Percentiles rank a stretch among this genome's conserved stretches.
These are phyloP conservation scores for Hypoxylon crocopeplum DNA, from an alignment of 495 filamentous ascomycete species.

Conservation along the genomic window DNA sequence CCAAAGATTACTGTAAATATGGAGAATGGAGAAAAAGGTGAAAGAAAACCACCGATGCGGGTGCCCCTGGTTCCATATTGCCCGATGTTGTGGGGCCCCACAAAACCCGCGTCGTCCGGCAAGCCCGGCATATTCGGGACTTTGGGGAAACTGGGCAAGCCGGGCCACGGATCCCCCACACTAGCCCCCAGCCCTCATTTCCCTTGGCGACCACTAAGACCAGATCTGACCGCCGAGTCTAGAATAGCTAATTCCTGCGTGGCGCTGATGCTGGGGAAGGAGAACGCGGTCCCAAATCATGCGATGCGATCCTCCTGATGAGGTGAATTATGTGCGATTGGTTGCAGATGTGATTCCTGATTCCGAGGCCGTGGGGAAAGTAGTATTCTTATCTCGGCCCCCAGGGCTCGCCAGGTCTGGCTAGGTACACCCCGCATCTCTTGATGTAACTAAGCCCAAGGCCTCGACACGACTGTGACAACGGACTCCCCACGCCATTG, in stretches of 20 bases:
- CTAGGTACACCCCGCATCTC: slow-evolving; percentile 32
- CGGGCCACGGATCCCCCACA: slow-evolving; percentile 20
- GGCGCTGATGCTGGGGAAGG: background rate
- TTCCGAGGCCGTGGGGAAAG: slow-evolving; percentile 28
- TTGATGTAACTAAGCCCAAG: slow-evolving; percentile 29
- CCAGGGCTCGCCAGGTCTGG: slow-evolving; percentile 4
- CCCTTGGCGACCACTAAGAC: slow-evolving; percentile 5
- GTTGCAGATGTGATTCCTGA: slow-evolving; percentile 19
- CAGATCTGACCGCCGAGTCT: slow-evolving; percentile 1
- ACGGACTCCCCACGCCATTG: slow-evolving; percentile 32
- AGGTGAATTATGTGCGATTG: slow-evolving; percentile 8
- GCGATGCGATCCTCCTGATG: slow-evolving; percentile 10
- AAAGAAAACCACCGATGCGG: slow-evolving; percentile 21
- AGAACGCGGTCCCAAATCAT: slow-evolving; percentile 11
- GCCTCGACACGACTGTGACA: slow-evolving; percentile 19
- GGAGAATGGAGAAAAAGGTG: slow-evolving; percentile 5
- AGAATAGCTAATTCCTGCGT: background rate
- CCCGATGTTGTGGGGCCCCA: slow-evolving; percentile 32
- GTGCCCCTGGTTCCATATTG: slow-evolving; percentile 13
- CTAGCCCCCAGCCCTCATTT: background rate
- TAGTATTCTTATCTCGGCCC: slow-evolving; percentile 27
- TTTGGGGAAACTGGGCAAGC: background rate
- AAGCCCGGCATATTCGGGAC: slow-evolving; percentile 26
- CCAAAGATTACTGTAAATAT: slow-evolving; percentile 28
- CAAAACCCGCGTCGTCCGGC: slow-evolving; percentile 15